A percentile compares a stretch with the other conserved stretches of the same genome.
Evolutionary conservation across 768 basidiomycete genomes (phyloP).

Genomic region (Coprinopsis sp.): DNA sequence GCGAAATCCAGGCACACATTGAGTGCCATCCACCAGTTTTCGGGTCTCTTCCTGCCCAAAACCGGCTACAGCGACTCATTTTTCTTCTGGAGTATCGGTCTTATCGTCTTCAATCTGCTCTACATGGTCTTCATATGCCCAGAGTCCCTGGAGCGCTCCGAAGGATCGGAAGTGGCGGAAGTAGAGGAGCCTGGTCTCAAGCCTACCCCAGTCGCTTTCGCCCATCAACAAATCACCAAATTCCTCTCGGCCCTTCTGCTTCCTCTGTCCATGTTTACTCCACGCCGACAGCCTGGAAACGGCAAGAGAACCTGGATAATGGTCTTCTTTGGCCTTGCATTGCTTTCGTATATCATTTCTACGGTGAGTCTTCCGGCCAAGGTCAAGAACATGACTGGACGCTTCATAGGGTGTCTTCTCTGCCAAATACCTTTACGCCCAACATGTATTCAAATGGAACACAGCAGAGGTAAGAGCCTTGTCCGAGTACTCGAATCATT

Average conservation of each 20-base stretch:
- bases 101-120: conserved; percentile 31
- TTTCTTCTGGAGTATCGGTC: conserved; percentile 41
- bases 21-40: conserved; percentile 26
- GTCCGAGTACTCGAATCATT: conserved; percentile 4
- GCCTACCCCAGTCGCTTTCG: conserved; percentile 27
- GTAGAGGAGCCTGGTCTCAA: conserved; percentile 22
- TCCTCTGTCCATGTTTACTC: conserved; percentile 69
- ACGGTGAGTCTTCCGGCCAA: conserved; percentile 41
- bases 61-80: conserved; percentile 45
- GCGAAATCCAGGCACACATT: neutral
- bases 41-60: conserved; percentile 53
- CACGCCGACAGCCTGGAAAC: conserved; percentile 40
- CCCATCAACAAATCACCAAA: conserved; percentile 19
- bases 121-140: conserved; percentile 47
- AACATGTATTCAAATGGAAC: conserved; percentile 66
- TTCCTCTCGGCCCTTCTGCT: conserved; percentile 46
- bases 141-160: conserved; percentile 41
- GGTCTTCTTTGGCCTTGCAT: conserved; percentile 56
- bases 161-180: conserved; percentile 6
- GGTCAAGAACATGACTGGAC: neutral
- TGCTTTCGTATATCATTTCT: conserved; percentile 63
- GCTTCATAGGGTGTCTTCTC: conserved; percentile 57
- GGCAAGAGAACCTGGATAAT: conserved; percentile 67
- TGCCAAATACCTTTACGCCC: conserved; percentile 75
- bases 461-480: conserved; percentile 41